These are phyloP conservation scores for Globisporangium viniferum DNA, from an alignment of 352 stramenopile genomes.

Conservation along the genomic window DNA sequence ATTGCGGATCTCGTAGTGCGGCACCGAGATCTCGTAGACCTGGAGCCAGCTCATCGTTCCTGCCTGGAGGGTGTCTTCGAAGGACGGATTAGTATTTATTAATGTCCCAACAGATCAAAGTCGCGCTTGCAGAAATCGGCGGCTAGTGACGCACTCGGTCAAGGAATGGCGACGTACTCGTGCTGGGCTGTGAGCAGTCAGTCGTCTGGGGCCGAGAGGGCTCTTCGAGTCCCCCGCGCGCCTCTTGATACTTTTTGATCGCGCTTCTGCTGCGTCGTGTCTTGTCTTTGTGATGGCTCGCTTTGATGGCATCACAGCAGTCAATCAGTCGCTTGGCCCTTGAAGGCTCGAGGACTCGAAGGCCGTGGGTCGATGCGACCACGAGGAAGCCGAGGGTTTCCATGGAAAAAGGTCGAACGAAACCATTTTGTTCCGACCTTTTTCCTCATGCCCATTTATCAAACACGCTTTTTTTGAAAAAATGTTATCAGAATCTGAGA, in stretches of 20 bases:
- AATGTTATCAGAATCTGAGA: no score
- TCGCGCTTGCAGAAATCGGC: not conserved
- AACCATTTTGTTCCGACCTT: no score
- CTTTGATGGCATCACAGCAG: not conserved
- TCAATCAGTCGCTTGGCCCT: not conserved
- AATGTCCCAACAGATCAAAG: not conserved
- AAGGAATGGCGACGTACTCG: not conserved
- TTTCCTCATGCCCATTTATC: no score
- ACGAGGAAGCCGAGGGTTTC: not conserved
- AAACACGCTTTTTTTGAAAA: no score
- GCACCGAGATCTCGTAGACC: constrained; percentile 40
- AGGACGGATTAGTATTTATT: not conserved
- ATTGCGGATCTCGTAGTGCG: constrained; percentile 35
- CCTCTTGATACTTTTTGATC: not conserved
- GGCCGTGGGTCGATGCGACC: not conserved
- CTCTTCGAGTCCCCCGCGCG: not conserved
- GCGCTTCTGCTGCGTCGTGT: not conserved
- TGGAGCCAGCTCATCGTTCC: constrained; percentile 53
- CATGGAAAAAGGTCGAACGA: not conserved
- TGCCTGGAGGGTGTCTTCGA: not conserved
- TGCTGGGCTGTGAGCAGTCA: not conserved
- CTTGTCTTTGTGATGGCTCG: not conserved
- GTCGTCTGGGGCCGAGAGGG: not conserved
- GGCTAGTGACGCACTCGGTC: not conserved
- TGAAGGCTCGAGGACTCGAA: not conserved